These are phyloP conservation scores for Verticillium longisporum DNA, from an alignment of 2,329 filamentous ascomycete species.

Conservation along the genomic window DNA sequence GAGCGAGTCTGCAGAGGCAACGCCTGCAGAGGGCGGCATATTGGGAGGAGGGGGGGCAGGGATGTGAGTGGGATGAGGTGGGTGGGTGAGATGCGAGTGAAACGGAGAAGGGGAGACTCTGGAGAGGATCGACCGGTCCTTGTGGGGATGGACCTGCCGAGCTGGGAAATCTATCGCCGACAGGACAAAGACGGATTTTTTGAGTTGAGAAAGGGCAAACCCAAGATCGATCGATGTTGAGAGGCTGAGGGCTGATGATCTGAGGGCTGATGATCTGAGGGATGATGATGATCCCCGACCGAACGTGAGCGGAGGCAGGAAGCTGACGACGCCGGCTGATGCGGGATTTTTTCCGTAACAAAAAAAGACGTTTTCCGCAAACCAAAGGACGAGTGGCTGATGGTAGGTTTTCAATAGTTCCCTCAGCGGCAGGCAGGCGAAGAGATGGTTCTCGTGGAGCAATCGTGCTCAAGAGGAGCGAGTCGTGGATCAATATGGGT, in stretches of 20 bases:
- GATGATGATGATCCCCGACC: too few species aligned
- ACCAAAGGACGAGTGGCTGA: neutral
- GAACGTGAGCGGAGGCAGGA: too few species aligned
- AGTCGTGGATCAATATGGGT: neutral
- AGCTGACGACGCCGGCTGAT: neutral
- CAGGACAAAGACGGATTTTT: neutral
- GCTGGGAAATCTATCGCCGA: neutral
- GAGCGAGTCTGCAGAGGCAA: neutral
- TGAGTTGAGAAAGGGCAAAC: too few species aligned
- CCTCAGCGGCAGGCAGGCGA: neutral
- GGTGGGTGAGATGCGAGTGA: neutral
- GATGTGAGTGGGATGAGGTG: neutral
- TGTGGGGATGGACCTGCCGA: too few species aligned
- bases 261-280: too few species aligned
- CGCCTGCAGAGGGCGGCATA: neutral
- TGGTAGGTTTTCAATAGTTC: neutral
- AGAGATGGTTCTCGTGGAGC: neutral
- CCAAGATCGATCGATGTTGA: too few species aligned
- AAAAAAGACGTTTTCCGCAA: neutral
- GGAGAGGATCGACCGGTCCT: neutral
- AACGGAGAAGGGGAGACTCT: neutral
- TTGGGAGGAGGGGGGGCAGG: neutral
- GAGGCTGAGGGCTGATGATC: too few species aligned
- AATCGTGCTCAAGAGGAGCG: neutral
- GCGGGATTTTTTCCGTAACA: neutral